phyloP scores from a whole-genome alignment of 2,329 filamentous ascomycete genomes.

The Pochonia chlamydosporia region DNA sequence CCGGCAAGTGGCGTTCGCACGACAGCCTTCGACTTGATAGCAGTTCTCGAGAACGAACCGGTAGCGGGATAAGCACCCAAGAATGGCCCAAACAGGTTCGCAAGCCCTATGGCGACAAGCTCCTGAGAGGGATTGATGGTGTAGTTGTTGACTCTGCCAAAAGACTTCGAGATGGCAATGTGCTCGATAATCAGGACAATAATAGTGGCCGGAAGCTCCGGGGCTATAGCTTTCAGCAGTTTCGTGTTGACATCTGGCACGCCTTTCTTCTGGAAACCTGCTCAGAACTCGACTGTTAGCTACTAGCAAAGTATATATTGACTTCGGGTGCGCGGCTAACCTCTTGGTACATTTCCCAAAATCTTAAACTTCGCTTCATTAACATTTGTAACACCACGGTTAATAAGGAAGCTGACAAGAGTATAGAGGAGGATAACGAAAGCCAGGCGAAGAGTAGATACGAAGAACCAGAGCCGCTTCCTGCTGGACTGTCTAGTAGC shows the following conservation, averaged over 20 bases:
- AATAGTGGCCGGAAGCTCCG: slow-evolving; percentile 64
- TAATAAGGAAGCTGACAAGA: slow-evolving; percentile 66
- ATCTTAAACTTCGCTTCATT: slow-evolving; percentile 55
- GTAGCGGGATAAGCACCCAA: slow-evolving; percentile 80
- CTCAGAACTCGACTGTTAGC: too few relatives aligned
- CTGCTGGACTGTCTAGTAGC: slow-evolving; percentile 61
- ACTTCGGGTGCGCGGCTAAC: slow-evolving; percentile 33
- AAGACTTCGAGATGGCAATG: slow-evolving; percentile 78
- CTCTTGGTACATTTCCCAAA: slow-evolving; percentile 63
- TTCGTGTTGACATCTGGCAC: slow-evolving; percentile 55
- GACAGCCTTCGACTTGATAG: slow-evolving; percentile 91
- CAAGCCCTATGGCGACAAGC: slow-evolving; percentile 69
- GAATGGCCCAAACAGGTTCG: slow-evolving; percentile 71
- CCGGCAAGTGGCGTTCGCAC: slow-evolving; percentile 82
- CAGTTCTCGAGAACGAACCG: slow-evolving; percentile 84
- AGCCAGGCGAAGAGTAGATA: slow-evolving; percentile 69
- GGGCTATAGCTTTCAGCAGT: slow-evolving; percentile 58
- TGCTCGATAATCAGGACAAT: slow-evolving; percentile 78
- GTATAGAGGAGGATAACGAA: slow-evolving; percentile 80
- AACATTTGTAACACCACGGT: slow-evolving; percentile 52
- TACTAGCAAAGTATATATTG: neutral
- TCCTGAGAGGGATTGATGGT: slow-evolving; percentile 76
- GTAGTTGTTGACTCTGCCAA: slow-evolving; percentile 76
- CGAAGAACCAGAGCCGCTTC: slow-evolving; percentile 70
- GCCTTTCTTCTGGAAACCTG: slow-evolving; percentile 65